phyloP scores from a whole-genome alignment of 208 protist species.

The Crithidia acanthocephali region DNA sequence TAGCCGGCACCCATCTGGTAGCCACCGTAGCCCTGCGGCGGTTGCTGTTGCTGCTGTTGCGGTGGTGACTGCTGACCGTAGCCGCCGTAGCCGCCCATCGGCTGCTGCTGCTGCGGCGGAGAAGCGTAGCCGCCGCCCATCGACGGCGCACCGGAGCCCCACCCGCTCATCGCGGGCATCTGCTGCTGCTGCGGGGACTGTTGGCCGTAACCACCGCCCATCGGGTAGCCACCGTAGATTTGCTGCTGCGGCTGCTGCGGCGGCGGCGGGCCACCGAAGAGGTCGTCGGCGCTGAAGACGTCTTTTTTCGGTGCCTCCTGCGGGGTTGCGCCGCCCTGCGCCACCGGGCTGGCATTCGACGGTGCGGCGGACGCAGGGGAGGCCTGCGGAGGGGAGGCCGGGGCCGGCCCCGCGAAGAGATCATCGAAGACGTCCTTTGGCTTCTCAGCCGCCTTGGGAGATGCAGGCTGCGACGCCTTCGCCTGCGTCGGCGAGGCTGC shows the following conservation, averaged over 20 bases:
- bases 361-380: conserved; percentile 5
- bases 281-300: conserved; percentile 56
- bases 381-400: conserved; percentile 17
- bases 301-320: conserved; percentile 35
- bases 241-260: conserved; percentile 38
- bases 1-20: conserved; percentile 23
- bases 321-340: neutral
- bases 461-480: conserved; percentile 1
- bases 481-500: conserved; percentile 8
- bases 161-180: conserved; percentile 16
- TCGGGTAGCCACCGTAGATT: conserved; percentile 11
- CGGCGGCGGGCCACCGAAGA: conserved; percentile 41
- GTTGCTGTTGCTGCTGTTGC: conserved; percentile 29
- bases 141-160: conserved; percentile 26
- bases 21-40: neutral
- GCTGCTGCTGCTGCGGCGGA: conserved; percentile 16
- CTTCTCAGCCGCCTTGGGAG: conserved; percentile 16
- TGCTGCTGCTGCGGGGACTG: conserved; percentile 20
- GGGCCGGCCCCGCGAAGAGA: conserved; percentile 60
- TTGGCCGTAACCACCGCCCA: conserved; percentile 19
- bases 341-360: conserved; percentile 24
- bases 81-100: conserved; percentile 21
- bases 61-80: conserved; percentile 1
- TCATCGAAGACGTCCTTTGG: conserved; percentile 78
- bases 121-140: conserved; percentile 14